Evolutionary conservation across 306 rosid genomes (phyloP).

Genomic region (Casuarina glauca): DNA sequence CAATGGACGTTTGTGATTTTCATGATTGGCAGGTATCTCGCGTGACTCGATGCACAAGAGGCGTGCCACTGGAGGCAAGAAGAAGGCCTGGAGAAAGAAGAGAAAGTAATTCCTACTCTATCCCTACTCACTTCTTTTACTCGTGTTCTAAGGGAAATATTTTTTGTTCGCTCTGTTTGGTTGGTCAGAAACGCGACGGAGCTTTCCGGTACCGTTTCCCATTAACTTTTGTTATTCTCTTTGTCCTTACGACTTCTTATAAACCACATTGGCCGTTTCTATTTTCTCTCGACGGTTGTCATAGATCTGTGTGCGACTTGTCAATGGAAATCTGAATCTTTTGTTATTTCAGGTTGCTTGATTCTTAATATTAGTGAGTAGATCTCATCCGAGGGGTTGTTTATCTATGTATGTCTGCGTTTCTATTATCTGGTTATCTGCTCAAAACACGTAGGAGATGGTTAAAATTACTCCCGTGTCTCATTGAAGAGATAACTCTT

Average conservation of each 20-base stretch:
- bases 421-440: background rate
- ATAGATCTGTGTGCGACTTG: background rate
- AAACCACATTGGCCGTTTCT: background rate
- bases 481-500: background rate
- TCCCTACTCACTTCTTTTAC: background rate
- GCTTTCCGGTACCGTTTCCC: too few relatives aligned
- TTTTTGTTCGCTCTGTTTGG: background rate
- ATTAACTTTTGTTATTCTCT: too few relatives aligned
- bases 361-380: background rate
- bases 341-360: background rate
- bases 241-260: background rate
- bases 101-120: slow-evolving; percentile 31
- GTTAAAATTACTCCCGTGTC: background rate
- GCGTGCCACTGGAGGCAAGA: slow-evolving; percentile 54
- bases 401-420: background rate
- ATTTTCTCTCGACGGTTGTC: background rate
- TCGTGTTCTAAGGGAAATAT: background rate
- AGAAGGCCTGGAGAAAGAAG: slow-evolving; percentile 58
- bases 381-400: background rate
- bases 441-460: too few relatives aligned
- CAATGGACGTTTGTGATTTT: background rate
- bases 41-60: slow-evolving; percentile 56
- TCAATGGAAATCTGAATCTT: background rate
- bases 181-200: background rate
- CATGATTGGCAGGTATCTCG: slow-evolving; percentile 35